These are phyloP conservation scores for Inonotus obliquus DNA, from an alignment of 1,284 basidiomycete species.

Conservation along the genomic window DNA sequence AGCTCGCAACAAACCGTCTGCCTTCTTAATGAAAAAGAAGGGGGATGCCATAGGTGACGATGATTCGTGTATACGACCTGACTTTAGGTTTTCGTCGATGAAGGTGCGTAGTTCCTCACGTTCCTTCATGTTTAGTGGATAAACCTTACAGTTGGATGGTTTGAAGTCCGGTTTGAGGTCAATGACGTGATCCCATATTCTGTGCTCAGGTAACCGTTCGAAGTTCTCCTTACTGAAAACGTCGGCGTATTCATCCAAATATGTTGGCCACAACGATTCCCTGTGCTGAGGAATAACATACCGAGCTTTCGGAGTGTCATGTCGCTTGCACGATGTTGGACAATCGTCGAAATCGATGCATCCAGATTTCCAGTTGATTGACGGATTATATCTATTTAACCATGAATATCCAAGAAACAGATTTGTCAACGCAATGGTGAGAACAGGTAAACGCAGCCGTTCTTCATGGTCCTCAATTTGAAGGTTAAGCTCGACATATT, in stretches of 20 bases:
- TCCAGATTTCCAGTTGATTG: background rate
- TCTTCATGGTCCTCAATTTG: background rate
- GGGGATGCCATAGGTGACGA: background rate
- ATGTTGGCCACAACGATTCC: background rate
- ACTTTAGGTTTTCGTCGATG: background rate
- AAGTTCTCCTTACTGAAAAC: background rate
- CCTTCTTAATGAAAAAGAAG: background rate
- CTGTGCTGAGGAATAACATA: background rate
- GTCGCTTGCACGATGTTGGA: background rate
- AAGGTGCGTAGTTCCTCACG: background rate
- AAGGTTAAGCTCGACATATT: too few relatives aligned
- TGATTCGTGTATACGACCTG: background rate
- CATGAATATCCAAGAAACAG: slow-evolving; percentile 1
- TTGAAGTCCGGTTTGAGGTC: background rate
- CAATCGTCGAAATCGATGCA: background rate
- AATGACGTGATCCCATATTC: background rate
- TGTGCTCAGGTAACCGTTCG: background rate
- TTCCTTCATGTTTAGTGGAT: background rate
- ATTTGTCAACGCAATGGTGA: background rate
- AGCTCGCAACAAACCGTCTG: background rate
- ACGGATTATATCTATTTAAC: background rate
- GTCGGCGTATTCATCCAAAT: background rate
- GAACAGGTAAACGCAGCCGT: background rate
- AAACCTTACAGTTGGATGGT: background rate
- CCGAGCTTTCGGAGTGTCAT: background rate